These are phyloP conservation scores for Moniliella sp. DNA, from an alignment of 1,284 basidiomycete species.

Conservation along the genomic window DNA sequence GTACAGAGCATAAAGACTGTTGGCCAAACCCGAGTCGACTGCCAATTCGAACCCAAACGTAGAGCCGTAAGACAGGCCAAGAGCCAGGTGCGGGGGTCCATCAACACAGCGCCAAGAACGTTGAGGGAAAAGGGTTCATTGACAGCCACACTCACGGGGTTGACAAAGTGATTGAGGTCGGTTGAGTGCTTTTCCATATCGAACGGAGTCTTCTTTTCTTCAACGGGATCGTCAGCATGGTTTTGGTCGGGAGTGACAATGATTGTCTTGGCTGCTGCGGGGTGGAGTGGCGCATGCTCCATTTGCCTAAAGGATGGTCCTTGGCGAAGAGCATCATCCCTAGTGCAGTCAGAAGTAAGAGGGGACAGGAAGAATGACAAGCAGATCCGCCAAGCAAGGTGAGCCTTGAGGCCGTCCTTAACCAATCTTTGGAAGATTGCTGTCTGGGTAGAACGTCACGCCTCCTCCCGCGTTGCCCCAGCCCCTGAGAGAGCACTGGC, in stretches of 20 bases:
- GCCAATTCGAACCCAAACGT: conserved; percentile 44
- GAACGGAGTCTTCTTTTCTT: too few species aligned
- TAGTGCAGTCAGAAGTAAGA: conserved; percentile 39
- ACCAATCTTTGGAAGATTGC: conserved; percentile 40
- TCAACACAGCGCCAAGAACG: conserved; percentile 35
- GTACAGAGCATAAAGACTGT: conserved; percentile 28
- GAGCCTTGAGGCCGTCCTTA: conserved; percentile 36
- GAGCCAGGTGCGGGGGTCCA: conserved; percentile 45
- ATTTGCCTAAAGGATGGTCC: conserved; percentile 45
- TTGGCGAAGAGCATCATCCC: conserved; percentile 41
- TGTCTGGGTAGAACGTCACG: conserved; percentile 43
- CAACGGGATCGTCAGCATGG: too few species aligned
- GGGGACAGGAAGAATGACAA: conserved; percentile 45
- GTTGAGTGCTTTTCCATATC: not conserved
- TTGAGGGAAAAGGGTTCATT: conserved; percentile 39
- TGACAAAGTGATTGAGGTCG: conserved; percentile 4
- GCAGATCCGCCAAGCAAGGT: conserved; percentile 43
- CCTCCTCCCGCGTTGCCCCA: conserved; percentile 40
- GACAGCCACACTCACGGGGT: conserved; percentile 38
- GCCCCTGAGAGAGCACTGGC: conserved; percentile 22
- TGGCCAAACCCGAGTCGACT: conserved; percentile 41
- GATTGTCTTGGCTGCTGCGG: conserved; percentile 3
- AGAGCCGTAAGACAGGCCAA: conserved; percentile 39
- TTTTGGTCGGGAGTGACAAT: too few species aligned
- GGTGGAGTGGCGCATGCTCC: conserved; percentile 41